Conservation (phyloP, 768 basidiomycete genomes). For the Hygrocybe coccinea region DNA sequence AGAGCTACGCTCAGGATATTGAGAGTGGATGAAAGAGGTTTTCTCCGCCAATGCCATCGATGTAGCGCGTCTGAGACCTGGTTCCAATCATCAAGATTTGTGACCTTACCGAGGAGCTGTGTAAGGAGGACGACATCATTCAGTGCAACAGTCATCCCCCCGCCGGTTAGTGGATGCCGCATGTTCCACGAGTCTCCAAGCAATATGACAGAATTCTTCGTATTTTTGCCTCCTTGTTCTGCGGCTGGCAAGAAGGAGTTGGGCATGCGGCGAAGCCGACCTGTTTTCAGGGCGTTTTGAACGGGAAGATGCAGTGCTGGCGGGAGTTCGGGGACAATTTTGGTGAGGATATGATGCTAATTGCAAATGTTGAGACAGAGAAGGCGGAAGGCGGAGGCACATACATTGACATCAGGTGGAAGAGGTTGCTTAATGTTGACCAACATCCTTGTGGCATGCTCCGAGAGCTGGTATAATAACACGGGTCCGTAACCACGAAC, state of each 20-base stretch:
- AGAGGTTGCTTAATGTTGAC: slow-evolving; percentile 83
- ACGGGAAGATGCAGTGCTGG: slow-evolving; percentile 61
- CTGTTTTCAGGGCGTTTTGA: slow-evolving; percentile 62
- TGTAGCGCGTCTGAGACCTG: slow-evolving; percentile 49
- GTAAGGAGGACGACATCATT: slow-evolving; percentile 77
- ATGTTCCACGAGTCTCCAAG: slow-evolving; percentile 98
- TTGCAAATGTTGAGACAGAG: not conserved
- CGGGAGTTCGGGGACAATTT: slow-evolving; percentile 82
- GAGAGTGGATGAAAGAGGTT: slow-evolving; percentile 76
- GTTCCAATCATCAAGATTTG: slow-evolving; percentile 46
- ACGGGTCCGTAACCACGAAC: slow-evolving; percentile 82
- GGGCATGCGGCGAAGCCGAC: slow-evolving; percentile 87
- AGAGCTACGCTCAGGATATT: slow-evolving; percentile 92
- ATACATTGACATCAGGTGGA: slow-evolving; percentile 76
- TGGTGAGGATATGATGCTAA: slow-evolving; percentile 63
- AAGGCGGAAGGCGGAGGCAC: not conserved
- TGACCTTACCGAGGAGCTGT: slow-evolving; percentile 49
- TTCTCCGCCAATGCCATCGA: slow-evolving; percentile 83
- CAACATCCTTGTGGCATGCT: slow-evolving; percentile 88
- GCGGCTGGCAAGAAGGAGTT: slow-evolving; percentile 88
- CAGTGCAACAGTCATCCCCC: slow-evolving; percentile 96
- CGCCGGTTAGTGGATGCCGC: slow-evolving; percentile 97
- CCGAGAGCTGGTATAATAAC: slow-evolving; percentile 85
- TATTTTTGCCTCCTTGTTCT: slow-evolving; percentile 50
- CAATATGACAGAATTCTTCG: slow-evolving; percentile 70